Conservation (phyloP, 805 yeast species). For the Candida tibetensis region DNA sequence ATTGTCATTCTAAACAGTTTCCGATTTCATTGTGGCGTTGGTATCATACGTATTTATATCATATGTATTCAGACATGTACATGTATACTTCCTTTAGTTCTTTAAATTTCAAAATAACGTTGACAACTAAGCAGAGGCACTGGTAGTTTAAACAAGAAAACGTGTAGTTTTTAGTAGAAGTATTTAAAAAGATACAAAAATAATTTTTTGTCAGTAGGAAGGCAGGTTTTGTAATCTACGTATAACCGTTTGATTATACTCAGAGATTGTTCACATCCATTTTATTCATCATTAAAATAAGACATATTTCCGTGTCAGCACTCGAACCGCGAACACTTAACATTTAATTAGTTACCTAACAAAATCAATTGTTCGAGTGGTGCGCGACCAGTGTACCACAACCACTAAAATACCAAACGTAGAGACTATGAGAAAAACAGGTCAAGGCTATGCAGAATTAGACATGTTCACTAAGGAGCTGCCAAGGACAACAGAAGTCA, state of each 20-base stretch:
- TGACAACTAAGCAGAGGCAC: too few relatives aligned
- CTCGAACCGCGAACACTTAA: conserved; percentile 20
- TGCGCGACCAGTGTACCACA: conserved; percentile 3
- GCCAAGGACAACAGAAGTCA: too few relatives aligned
- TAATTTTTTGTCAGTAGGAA: conserved; percentile 41
- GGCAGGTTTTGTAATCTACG: conserved; percentile 49
- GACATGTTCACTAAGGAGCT: too few relatives aligned
- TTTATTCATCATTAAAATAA: conserved; percentile 38
- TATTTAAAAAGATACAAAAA: too few relatives aligned
- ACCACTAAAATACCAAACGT: conserved; percentile 2
- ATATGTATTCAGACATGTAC: too few relatives aligned
- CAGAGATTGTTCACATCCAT: conserved; percentile 54
- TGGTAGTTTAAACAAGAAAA: too few relatives aligned
- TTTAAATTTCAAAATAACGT: too few relatives aligned
- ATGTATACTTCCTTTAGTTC: too few relatives aligned
- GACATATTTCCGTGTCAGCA: conserved; percentile 12
- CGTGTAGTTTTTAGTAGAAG: too few relatives aligned
- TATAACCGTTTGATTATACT: conserved; percentile 37
- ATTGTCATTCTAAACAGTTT: background rate
- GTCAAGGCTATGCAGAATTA: too few relatives aligned
- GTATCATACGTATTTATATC: background rate
- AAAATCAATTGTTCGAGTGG: background rate
- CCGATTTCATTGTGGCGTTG: background rate
- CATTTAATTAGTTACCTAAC: background rate
- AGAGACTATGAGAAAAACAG: background rate